These are phyloP conservation scores for Tubosaeta sp. DNA, from an alignment of 768 basidiomycete species.

Conservation along the genomic window DNA sequence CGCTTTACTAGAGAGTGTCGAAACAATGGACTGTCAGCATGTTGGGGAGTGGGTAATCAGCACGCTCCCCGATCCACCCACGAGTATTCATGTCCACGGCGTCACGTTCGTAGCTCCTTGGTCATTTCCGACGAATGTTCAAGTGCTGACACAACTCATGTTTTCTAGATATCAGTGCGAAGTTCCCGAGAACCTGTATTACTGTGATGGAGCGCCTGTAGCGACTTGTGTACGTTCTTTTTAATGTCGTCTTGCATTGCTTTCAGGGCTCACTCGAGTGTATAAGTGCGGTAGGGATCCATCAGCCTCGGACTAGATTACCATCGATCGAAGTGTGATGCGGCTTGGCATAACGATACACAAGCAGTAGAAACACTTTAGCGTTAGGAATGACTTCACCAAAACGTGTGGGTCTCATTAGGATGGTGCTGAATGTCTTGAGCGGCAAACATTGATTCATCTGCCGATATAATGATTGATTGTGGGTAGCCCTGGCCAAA, in stretches of 20 bases:
- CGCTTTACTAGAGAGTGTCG: slow-evolving; percentile 10
- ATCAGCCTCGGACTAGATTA: no score
- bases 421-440: no score
- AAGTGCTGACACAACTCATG: background rate
- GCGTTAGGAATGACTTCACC: no score
- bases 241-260: background rate
- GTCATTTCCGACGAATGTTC: background rate
- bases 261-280: background rate
- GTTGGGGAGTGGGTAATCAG: slow-evolving; percentile 20
- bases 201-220: slow-evolving; percentile 6
- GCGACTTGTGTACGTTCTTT: slow-evolving; percentile 15
- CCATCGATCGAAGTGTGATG: background rate
- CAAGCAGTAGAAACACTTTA: no score
- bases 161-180: slow-evolving; percentile 13
- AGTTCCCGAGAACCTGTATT: slow-evolving; percentile 9
- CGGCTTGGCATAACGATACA: no score
- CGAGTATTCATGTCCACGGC: slow-evolving; percentile 6
- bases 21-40: slow-evolving; percentile 6
- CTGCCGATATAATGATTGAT: no score
- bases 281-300: slow-evolving; percentile 22
- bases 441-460: no score
- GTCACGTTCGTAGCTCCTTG: slow-evolving; percentile 8
- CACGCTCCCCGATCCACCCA: slow-evolving; percentile 12
- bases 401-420: no score
- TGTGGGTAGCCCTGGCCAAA: no score